These are phyloP conservation scores for Davidsoniella australis DNA, from an alignment of 2,329 filamentous ascomycete genomes.

Conservation along the genomic window DNA sequence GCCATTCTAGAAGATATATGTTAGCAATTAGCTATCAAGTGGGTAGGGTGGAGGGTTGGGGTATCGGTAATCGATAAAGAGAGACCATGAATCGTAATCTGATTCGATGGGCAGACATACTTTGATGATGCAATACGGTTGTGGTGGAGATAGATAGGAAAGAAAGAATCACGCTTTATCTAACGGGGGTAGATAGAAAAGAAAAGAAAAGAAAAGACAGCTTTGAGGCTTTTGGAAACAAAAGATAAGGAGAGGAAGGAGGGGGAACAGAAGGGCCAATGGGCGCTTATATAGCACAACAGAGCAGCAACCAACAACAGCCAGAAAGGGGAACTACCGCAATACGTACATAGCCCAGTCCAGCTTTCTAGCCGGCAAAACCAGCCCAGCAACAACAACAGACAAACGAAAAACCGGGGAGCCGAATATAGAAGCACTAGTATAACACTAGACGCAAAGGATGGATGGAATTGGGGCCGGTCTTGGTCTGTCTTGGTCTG, in stretches of 20 bases:
- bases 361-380: not conserved
- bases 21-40: not conserved
- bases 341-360: not conserved
- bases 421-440: no score
- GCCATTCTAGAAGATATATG: constrained; percentile 17
- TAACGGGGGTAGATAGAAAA: not conserved
- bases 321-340: no score
- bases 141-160: constrained; percentile 1
- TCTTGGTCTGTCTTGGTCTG: no score
- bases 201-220: not conserved
- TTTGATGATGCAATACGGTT: constrained; percentile 1
- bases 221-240: not conserved
- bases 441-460: no score
- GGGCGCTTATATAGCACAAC: no score
- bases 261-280: not conserved
- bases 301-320: no score
- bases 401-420: no score
- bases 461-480: no score
- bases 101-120: not conserved
- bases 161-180: not conserved
- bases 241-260: not conserved
- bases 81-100: no score
- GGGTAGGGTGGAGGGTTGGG: not conserved
- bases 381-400: not conserved
- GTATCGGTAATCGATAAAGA: no score